Percentiles rank a stretch among this genome's conserved stretches.
These are phyloP conservation scores for Ganoderma lucidum DNA, from an alignment of 1,284 basidiomycete species.

Conservation along the genomic window DNA sequence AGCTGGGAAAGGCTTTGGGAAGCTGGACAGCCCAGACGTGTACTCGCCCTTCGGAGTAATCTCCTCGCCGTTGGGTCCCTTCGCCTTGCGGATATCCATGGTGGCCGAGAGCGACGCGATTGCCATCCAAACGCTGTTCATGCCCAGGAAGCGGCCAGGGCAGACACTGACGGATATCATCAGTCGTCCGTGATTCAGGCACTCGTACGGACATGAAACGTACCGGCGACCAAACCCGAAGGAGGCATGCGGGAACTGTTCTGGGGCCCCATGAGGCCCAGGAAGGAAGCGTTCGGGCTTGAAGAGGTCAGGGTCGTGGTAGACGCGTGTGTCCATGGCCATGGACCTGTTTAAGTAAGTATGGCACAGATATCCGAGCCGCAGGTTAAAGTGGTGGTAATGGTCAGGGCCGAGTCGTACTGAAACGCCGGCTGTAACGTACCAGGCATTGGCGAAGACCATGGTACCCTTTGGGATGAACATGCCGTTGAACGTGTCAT, in stretches of 20 bases:
- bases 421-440: constrained; percentile 12
- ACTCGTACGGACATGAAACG: not conserved
- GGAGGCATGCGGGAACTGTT: constrained; percentile 28
- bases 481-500: constrained; percentile 37
- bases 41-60: constrained; percentile 32
- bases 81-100: constrained; percentile 34
- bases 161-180: constrained; percentile 22
- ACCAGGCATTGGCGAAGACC: constrained; percentile 36
- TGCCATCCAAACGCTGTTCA: constrained; percentile 36
- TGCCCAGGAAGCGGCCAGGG: constrained; percentile 35
- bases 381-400: not conserved
- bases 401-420: too few relatives aligned
- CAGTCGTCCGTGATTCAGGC: not conserved
- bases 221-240: constrained; percentile 40
- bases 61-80: constrained; percentile 30
- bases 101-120: constrained; percentile 32
- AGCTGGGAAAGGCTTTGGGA: constrained; percentile 36
- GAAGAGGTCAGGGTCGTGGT: constrained; percentile 33
- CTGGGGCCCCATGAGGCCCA: constrained; percentile 20
- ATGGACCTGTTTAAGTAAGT: constrained; percentile 25
- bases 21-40: constrained; percentile 31
- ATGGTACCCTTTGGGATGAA: constrained; percentile 37
- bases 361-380: not conserved
- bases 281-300: constrained; percentile 35
- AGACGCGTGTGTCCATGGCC: constrained; percentile 33